phyloP scores from a whole-genome alignment of 169 alveolate genomes.

The Eimeria falciformis region DNA sequence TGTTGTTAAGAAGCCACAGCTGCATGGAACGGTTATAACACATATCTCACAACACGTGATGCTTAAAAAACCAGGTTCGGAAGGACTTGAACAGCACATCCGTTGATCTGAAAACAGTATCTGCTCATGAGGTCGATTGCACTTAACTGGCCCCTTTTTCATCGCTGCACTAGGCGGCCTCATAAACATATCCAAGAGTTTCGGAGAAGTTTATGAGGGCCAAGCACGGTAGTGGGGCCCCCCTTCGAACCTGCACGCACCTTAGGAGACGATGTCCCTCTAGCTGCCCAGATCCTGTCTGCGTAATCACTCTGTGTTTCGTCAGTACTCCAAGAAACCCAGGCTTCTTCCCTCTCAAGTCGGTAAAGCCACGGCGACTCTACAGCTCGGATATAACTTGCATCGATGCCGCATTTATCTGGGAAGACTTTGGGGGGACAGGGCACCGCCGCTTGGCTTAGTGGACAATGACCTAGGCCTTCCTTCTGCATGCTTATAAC shows the following conservation, averaged over 20 bases:
- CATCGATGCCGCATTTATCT: slow-evolving; percentile 61
- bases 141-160: background rate
- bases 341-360: slow-evolving; percentile 37
- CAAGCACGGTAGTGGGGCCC: no score
- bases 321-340: slow-evolving; percentile 43
- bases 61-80: background rate
- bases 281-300: slow-evolving; percentile 41
- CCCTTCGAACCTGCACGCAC: background rate
- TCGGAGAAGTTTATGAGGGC: no score
- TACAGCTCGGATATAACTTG: slow-evolving; percentile 44
- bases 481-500: background rate
- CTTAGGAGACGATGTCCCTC: slow-evolving; percentile 58
- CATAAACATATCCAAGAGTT: background rate
- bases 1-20: slow-evolving; percentile 61
- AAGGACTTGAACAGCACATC: background rate
- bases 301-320: slow-evolving; percentile 39
- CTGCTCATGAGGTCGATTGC: background rate
- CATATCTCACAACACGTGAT: background rate
- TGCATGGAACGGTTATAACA: background rate
- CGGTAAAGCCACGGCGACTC: slow-evolving; percentile 56
- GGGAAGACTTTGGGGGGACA: slow-evolving; percentile 46
- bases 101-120: background rate
- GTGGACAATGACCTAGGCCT: slow-evolving; percentile 42
- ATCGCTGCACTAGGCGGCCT: background rate
- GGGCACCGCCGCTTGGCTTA: slow-evolving; percentile 16